A percentile compares a stretch with the other conserved stretches of the same genome.
Evolutionary conservation across 2,329 filamentous ascomycete genomes (phyloP).

Genomic region (Sarocladium oryzae): DNA sequence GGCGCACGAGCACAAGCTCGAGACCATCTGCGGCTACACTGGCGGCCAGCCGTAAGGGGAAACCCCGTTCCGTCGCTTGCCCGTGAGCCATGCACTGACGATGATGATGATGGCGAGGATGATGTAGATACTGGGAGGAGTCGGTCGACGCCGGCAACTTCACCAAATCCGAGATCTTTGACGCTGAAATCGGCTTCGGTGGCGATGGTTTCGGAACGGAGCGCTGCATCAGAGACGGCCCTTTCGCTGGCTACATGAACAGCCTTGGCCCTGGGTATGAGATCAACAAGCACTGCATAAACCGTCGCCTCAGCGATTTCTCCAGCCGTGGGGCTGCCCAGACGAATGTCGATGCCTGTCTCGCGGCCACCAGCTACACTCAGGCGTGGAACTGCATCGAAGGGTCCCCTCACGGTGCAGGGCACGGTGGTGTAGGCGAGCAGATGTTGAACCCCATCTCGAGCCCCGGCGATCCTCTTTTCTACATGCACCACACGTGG

Average conservation of each 20-base stretch:
- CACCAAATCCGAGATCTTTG: conserved; percentile 3
- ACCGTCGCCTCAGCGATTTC: conserved; percentile 1
- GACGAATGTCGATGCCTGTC: not conserved
- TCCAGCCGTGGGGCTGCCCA: not conserved
- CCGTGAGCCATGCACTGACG: too few relatives aligned
- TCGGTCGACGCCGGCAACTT: conserved; percentile 3
- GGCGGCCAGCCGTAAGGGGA: conserved; percentile 1
- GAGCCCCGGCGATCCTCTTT: conserved; percentile 5
- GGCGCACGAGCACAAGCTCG: conserved; percentile 8
- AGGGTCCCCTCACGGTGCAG: not conserved
- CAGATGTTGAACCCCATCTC: conserved; percentile 8
- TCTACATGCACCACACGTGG: conserved; percentile 9
- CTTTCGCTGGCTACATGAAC: conserved; percentile 7
- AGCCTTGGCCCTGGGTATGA: conserved; percentile 4
- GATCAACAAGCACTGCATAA: conserved; percentile 5
- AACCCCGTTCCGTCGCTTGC: too few relatives aligned
- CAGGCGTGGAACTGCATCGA: conserved; percentile 8
- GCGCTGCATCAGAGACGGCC: conserved; percentile 4
- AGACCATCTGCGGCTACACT: conserved; percentile 8
- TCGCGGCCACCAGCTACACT: not conserved
- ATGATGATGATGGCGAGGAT: too few relatives aligned
- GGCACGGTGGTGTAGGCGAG: conserved; percentile 5
- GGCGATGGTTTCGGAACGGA: not conserved
- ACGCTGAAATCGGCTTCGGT: conserved; percentile 4
- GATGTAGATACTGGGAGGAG: conserved; percentile 7